Base-by-base conservation (phyloP, 768 basidiomycete genomes). In the Suillus lakei region DNA sequence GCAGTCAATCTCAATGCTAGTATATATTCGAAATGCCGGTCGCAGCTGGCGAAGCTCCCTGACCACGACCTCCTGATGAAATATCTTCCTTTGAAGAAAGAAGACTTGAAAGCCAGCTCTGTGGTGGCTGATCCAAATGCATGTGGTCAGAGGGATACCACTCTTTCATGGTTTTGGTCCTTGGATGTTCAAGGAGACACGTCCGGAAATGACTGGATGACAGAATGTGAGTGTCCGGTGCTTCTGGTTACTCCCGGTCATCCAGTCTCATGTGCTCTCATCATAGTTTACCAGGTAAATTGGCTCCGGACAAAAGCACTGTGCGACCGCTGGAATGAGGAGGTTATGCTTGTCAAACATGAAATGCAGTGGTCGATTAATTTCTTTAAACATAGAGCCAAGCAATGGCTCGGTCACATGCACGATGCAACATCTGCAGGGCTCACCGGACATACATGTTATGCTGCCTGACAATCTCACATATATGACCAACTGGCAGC, bases 121-220 rank as follows among this genome's bases (percentile, higher is more conserved):
- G 63, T 58, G 12, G 41, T 64, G 16, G 44, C 58, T 1, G 48
- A 67, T 51, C 66, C 63, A 4, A 64, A 64, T 64, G 63, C 36
- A n/a, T 1, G 26, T 12, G 66, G 56, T 10, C 62, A 64, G 32
- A n/a, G 50, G 28, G 43, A 64, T 21, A 46, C 26, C 9, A 26
- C 56, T 23, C 58, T 67, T 4, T n/a, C 66, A 5, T 67, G 63
- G 66, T 64, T 67, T 30, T 67, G 66, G 66, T 56, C 55, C 21
- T 34, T 67, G 56, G 66, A 64, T 58, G 48, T 64, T 1, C 32
- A 32, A 26, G 16, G 39, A 9, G 63, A 67, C 38, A 46, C n/a
- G 2, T 28, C 16, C 4, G 28, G 18, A 13, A 55, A 56, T 59
- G 56, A 67, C 43, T 67, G 62, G 58, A 67, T 67, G 66, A 43